These are phyloP conservation scores for Leptographium lundbergii DNA, from an alignment of 2,329 filamentous ascomycete species.

Conservation along the genomic window DNA sequence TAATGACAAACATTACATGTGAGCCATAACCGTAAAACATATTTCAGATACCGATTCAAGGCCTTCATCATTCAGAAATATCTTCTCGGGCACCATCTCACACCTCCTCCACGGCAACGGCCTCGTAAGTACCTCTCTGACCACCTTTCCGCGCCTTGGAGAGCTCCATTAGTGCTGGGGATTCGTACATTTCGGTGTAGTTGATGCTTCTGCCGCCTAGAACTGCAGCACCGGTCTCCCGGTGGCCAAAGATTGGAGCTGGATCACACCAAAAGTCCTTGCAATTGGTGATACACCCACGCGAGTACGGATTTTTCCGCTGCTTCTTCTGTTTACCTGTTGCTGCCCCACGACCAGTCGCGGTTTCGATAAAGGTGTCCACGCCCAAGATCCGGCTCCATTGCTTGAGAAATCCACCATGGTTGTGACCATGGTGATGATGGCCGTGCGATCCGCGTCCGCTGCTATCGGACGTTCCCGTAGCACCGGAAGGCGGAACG, in stretches of 20 bases:
- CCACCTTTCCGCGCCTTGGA: slow-evolving; percentile 25
- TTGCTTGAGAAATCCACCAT: slow-evolving; percentile 57
- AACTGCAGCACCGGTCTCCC: slow-evolving; percentile 61
- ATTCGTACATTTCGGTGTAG: slow-evolving; percentile 83
- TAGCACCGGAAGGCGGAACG: slow-evolving; percentile 37
- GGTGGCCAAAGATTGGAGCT: slow-evolving; percentile 63
- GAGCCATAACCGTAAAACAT: background rate
- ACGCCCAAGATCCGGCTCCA: slow-evolving; percentile 81
- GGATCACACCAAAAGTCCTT: slow-evolving; percentile 94
- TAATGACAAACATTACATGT: background rate
- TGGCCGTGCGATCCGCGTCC: slow-evolving; percentile 24
- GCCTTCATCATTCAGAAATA: background rate
- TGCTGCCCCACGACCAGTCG: slow-evolving; percentile 68
- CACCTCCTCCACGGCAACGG: slow-evolving; percentile 45
- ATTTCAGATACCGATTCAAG: background rate
- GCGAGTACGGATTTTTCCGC: slow-evolving; percentile 70
- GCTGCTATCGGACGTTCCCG: slow-evolving; percentile 28
- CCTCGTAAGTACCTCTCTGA: slow-evolving; percentile 48
- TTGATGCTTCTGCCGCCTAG: slow-evolving; percentile 71
- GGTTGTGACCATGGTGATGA: slow-evolving; percentile 22
- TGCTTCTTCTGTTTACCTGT: slow-evolving; percentile 35
- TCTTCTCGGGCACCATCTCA: background rate
- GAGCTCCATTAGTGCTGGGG: slow-evolving; percentile 55
- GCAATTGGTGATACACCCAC: slow-evolving; percentile 78
- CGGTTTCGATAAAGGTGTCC: slow-evolving; percentile 87